Conservation (phyloP, 129 eudicot genomes). For the Centrapalus pauciflorus region DNA sequence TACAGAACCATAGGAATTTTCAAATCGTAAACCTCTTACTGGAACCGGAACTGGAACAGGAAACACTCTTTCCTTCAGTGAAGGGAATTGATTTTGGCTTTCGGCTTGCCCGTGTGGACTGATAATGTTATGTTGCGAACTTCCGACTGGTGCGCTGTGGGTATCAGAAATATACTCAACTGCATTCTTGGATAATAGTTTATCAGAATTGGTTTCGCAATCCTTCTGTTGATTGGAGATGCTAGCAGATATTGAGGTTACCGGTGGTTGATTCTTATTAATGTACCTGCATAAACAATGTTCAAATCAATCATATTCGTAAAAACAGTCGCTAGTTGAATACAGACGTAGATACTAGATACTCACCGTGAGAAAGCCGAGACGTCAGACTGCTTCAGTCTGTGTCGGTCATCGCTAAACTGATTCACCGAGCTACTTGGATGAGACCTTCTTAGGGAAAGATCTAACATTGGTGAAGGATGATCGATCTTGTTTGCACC, state of each 20-base stretch:
- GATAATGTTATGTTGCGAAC: slow-evolving; percentile 18
- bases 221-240: slow-evolving; percentile 55
- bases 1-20: slow-evolving; percentile 36
- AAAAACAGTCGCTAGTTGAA: too few species aligned
- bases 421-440: slow-evolving; percentile 67
- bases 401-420: slow-evolving; percentile 42
- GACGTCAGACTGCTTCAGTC: slow-evolving; percentile 69
- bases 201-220: slow-evolving; percentile 35
- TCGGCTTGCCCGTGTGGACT: slow-evolving; percentile 39
- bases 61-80: slow-evolving; percentile 37
- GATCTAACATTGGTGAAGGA: slow-evolving; percentile 60
- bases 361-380: slow-evolving; percentile 85
- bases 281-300: slow-evolving; percentile 45
- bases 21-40: slow-evolving; percentile 44
- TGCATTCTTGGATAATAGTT: slow-evolving; percentile 31
- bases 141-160: slow-evolving; percentile 22
- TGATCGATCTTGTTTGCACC: slow-evolving; percentile 48
- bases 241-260: slow-evolving; percentile 41
- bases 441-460: slow-evolving; percentile 65
- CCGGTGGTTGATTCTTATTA: slow-evolving; percentile 36
- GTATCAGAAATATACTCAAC: slow-evolving; percentile 37
- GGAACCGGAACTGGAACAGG: slow-evolving; percentile 56
- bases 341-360: neutral
- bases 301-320: slow-evolving; percentile 15
- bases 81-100: slow-evolving; percentile 26